These are phyloP conservation scores for Colletotrichum cuscutae DNA, from an alignment of 2,329 filamentous ascomycete genomes.

Conservation along the genomic window DNA sequence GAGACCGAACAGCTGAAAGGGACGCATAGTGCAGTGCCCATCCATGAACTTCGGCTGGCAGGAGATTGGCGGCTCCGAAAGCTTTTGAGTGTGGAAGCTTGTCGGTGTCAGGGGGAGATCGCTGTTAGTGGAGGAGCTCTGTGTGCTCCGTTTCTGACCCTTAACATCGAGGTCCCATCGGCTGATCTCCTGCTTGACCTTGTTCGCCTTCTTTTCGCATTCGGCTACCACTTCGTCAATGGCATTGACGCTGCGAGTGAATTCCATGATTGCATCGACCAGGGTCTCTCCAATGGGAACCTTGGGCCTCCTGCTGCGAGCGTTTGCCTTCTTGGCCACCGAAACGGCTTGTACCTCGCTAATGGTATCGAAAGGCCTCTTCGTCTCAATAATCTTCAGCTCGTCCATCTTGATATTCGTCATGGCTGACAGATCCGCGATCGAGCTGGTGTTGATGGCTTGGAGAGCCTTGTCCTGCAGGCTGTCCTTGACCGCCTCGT, in stretches of 20 bases:
- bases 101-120: slow-evolving; percentile 55
- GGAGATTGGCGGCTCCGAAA: slow-evolving; percentile 56
- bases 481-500: slow-evolving; percentile 38
- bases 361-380: slow-evolving; percentile 78
- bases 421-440: slow-evolving; percentile 83
- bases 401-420: slow-evolving; percentile 78
- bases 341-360: slow-evolving; percentile 74
- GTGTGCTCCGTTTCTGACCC: slow-evolving; percentile 50
- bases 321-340: slow-evolving; percentile 57
- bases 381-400: slow-evolving; percentile 74
- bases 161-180: slow-evolving; percentile 61
- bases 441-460: slow-evolving; percentile 84
- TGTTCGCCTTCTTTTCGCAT: slow-evolving; percentile 78
- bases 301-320: slow-evolving; percentile 52
- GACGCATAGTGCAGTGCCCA: slow-evolving; percentile 81
- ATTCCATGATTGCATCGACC: slow-evolving; percentile 69
- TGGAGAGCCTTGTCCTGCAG: slow-evolving; percentile 67
- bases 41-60: slow-evolving; percentile 83
- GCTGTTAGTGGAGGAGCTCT: slow-evolving; percentile 41
- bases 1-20: slow-evolving; percentile 92
- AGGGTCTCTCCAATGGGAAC: slow-evolving; percentile 63
- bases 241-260: slow-evolving; percentile 82
- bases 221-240: slow-evolving; percentile 84
- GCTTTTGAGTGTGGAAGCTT: slow-evolving; percentile 47
- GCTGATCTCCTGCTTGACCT: slow-evolving; percentile 57